Evolutionary conservation across 106 monocot species (phyloP).

Genomic region (Dactylorhiza incarnata): DNA sequence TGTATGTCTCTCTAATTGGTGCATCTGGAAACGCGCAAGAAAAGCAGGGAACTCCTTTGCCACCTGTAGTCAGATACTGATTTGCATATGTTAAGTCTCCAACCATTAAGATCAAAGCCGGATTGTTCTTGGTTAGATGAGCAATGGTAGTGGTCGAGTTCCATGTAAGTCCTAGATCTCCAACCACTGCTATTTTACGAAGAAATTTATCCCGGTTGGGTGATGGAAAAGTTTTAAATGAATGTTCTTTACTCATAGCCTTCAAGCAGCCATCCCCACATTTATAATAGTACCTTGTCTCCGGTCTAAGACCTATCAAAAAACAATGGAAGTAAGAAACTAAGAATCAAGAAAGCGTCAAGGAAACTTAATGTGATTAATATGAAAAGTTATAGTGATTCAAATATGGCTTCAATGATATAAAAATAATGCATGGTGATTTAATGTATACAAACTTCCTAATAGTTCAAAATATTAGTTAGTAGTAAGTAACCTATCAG

Average conservation of each 20-base stretch:
- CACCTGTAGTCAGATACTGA: conserved; percentile 80
- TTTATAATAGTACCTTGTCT: conserved; percentile 65
- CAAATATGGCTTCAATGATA: too few species aligned
- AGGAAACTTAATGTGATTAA: neutral
- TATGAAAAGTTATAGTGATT: neutral
- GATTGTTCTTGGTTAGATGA: conserved; percentile 59
- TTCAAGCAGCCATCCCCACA: conserved; percentile 68
- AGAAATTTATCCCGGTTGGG: conserved; percentile 27
- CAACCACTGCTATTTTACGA: conserved; percentile 54
- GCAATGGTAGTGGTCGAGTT: conserved; percentile 77
- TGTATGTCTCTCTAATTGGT: conserved; percentile 78
- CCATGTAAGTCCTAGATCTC: conserved; percentile 75
- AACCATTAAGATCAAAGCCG: conserved; percentile 65
- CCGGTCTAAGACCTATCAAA: conserved; percentile 50
- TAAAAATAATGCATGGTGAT: too few species aligned
- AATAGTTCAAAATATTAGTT: too few species aligned
- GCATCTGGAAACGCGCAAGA: conserved; percentile 77
- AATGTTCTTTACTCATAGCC: conserved; percentile 61
- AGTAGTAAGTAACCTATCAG: too few species aligned
- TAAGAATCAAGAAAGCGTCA: neutral
- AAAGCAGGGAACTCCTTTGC: conserved; percentile 64
- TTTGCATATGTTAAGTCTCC: conserved; percentile 84
- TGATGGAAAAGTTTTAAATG: conserved; percentile 48
- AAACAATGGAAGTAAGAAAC: neutral
- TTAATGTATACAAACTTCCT: too few species aligned